Percentiles rank a stretch among this genome's conserved stretches.
phyloP scores from a whole-genome alignment of 2,329 filamentous ascomycete genomes.

The Rhinocladiella mackenziei region DNA sequence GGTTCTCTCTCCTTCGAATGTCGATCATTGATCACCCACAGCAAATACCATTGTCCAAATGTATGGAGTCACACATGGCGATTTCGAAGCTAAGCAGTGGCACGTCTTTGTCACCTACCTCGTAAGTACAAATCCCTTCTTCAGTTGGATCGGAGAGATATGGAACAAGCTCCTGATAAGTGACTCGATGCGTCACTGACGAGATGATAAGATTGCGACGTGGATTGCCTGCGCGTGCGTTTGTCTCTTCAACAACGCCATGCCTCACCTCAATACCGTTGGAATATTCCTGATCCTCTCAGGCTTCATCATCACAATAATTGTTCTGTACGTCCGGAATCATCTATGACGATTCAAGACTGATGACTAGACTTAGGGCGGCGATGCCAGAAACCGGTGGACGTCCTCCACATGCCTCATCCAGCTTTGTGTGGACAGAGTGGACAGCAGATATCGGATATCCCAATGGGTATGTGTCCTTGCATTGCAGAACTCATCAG shows the following conservation, averaged over 20 bases:
- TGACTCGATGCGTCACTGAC: conserved; percentile 1
- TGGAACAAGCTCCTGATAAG: background rate
- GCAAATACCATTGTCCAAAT: conserved; percentile 58
- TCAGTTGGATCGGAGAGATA: too few relatives aligned
- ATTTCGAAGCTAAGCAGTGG: conserved; percentile 52
- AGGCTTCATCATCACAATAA: conserved; percentile 46
- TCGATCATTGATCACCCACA: conserved; percentile 2
- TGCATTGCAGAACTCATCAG: conserved; percentile 58
- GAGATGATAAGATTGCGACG: conserved; percentile 18
- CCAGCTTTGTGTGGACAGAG: conserved; percentile 55
- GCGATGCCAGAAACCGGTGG: conserved; percentile 20
- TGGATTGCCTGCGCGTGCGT: conserved; percentile 23
- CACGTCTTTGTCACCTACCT: conserved; percentile 59
- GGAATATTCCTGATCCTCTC: conserved; percentile 50
- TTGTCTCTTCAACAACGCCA: conserved; percentile 45
- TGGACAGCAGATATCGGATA: conserved; percentile 48
- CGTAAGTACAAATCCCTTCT: conserved; percentile 27
- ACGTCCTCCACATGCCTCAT: conserved; percentile 40
- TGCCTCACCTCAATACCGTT: conserved; percentile 32
- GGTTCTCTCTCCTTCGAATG: too few relatives aligned
- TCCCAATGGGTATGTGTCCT: conserved; percentile 57
- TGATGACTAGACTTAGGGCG: conserved; percentile 9
- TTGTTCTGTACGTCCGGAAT: conserved; percentile 35
- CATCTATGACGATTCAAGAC: background rate
- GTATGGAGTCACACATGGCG: conserved; percentile 55